Conservation (phyloP, 176 grass and related monocot species). For the Eragrostis nindensis region DNA sequence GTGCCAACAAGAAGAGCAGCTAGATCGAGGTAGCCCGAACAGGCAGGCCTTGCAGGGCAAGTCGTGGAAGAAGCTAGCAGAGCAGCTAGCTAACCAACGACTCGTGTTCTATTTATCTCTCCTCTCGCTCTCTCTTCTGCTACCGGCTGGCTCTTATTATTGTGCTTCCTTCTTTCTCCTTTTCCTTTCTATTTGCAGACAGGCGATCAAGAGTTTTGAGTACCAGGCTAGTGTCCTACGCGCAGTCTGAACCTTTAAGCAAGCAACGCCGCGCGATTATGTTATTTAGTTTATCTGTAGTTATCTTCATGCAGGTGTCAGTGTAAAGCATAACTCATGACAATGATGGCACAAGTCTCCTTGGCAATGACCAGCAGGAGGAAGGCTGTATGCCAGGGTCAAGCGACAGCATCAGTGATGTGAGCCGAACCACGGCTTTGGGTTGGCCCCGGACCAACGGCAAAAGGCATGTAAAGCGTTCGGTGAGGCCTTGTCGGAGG, state of each 20-base stretch:
- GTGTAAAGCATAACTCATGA: constrained; percentile 7
- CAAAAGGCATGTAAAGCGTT: background rate
- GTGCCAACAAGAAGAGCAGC: background rate
- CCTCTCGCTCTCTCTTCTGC: background rate
- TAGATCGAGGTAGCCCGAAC: constrained; percentile 25
- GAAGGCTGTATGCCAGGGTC: constrained; percentile 32
- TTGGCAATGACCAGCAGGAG: background rate
- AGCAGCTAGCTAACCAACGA: constrained; percentile 1
- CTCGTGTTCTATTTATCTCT: constrained; percentile 40
- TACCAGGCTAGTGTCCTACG: constrained; percentile 19
- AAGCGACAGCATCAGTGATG: constrained; percentile 48
- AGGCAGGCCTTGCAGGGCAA: background rate
- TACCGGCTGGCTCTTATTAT: background rate
- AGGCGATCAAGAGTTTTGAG: constrained; percentile 30
- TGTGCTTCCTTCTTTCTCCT: background rate
- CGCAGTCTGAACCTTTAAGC: constrained; percentile 43
- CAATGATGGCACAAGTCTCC: background rate
- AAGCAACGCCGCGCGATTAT: constrained; percentile 4
- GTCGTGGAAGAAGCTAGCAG: constrained; percentile 28
- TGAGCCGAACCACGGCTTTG: constrained; percentile 2
- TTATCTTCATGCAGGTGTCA: constrained; percentile 27
- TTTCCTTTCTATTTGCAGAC: background rate
- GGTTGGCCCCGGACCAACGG: background rate
- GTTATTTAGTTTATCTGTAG: background rate
- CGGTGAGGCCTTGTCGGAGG: background rate